phyloP scores from a whole-genome alignment of 2,329 filamentous ascomycete genomes.

The Colletotrichum lupini region DNA sequence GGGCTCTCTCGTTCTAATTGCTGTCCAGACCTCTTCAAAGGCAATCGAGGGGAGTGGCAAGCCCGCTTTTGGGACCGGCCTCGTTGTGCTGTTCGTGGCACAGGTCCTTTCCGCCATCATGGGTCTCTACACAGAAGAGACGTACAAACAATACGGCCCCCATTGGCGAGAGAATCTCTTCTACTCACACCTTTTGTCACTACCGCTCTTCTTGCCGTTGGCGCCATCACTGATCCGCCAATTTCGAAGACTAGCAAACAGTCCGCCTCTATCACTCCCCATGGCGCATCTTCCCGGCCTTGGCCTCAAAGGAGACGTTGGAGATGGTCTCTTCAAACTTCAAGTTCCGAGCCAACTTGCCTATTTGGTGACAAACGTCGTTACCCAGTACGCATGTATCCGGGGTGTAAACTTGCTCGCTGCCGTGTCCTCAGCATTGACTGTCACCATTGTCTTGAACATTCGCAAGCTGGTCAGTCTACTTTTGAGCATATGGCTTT shows the following conservation, averaged over 20 bases:
- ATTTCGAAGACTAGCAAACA: conserved; percentile 71
- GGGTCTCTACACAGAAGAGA: conserved; percentile 93
- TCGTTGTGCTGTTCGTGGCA: conserved; percentile 85
- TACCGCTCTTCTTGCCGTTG: conserved; percentile 82
- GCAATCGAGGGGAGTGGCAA: conserved; percentile 34
- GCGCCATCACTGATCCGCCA: conserved; percentile 72
- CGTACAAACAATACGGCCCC: conserved; percentile 85
- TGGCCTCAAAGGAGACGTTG: conserved; percentile 50
- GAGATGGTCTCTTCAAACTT: conserved; percentile 50
- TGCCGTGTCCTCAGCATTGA: conserved; percentile 88
- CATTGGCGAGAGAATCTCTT: conserved; percentile 97
- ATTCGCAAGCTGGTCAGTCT: conserved; percentile 94
- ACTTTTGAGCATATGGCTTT: conserved; percentile 91
- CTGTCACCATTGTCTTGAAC: conserved; percentile 96
- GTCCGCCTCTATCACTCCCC: conserved; percentile 66
- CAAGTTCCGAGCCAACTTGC: conserved; percentile 76
- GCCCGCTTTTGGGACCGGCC: conserved; percentile 71
- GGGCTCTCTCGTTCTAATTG: not conserved
- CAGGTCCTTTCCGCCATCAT: conserved; percentile 93
- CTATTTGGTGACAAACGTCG: conserved; percentile 79
- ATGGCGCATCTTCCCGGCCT: conserved; percentile 39
- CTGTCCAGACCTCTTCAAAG: conserved; percentile 3
- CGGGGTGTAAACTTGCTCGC: conserved; percentile 95
- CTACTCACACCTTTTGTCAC: conserved; percentile 83
- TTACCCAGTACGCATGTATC: conserved; percentile 95